Conservation (phyloP, 768 basidiomycete species). For the Lanmaoa pseudosensibilis region DNA sequence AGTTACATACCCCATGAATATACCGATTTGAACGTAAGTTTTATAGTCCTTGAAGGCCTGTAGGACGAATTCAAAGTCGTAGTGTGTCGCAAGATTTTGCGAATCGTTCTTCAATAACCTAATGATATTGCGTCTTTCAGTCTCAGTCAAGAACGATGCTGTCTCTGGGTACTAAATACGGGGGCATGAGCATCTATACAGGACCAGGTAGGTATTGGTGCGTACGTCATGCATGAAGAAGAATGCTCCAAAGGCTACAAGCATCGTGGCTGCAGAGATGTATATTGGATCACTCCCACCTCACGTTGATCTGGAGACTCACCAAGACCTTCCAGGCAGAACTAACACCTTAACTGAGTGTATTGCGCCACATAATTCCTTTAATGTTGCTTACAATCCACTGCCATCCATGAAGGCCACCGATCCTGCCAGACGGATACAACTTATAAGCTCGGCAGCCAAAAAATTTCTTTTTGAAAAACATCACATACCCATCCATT, state of each 20-base stretch:
- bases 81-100: slow-evolving; percentile 47
- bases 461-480: slow-evolving; percentile 5
- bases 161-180: slow-evolving; percentile 52
- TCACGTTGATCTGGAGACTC: neutral
- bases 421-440: slow-evolving; percentile 15
- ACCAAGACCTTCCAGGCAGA: slow-evolving; percentile 34
- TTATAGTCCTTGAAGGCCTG: slow-evolving; percentile 51
- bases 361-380: neutral
- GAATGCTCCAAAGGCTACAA: slow-evolving; percentile 33
- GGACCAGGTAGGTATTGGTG: neutral
- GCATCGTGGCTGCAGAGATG: slow-evolving; percentile 20
- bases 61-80: slow-evolving; percentile 44
- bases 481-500: slow-evolving; percentile 33
- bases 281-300: neutral
- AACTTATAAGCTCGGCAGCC: neutral
- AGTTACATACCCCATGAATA: slow-evolving; percentile 41
- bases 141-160: slow-evolving; percentile 50
- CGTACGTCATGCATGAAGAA: slow-evolving; percentile 56
- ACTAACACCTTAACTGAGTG: slow-evolving; percentile 22
- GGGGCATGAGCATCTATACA: slow-evolving; percentile 6
- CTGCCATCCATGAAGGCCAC: slow-evolving; percentile 37
- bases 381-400: slow-evolving; percentile 36
- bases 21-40: slow-evolving; percentile 34
- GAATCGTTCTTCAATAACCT: slow-evolving; percentile 42
- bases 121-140: slow-evolving; percentile 42